phyloP scores from a whole-genome alignment of 768 basidiomycete genomes.

The Melanogaster broomeanus region DNA sequence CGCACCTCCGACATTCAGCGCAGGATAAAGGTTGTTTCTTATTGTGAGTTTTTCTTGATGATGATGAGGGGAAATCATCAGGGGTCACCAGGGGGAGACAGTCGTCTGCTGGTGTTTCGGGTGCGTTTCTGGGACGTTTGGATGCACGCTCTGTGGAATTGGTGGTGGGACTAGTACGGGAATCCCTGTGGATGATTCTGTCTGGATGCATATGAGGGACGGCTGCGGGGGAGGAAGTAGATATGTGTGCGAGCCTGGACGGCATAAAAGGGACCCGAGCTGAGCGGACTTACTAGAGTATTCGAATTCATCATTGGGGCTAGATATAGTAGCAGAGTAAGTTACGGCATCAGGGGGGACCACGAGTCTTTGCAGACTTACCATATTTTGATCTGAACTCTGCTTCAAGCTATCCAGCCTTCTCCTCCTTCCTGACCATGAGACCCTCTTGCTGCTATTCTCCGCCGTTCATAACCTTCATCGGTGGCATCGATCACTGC shows the following conservation, averaged over 20 bases:
- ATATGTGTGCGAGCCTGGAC: constrained; percentile 6
- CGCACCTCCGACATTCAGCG: constrained; percentile 62
- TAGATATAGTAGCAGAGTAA: constrained; percentile 9
- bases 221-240: constrained; percentile 24
- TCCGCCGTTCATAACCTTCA: neutral
- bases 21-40: constrained; percentile 55
- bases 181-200: constrained; percentile 4
- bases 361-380: constrained; percentile 9
- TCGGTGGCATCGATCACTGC: too few relatives aligned
- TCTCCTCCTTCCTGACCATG: constrained; percentile 1
- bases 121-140: constrained; percentile 49
- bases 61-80: constrained; percentile 9
- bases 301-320: constrained; percentile 6
- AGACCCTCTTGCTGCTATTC: neutral
- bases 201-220: constrained; percentile 26
- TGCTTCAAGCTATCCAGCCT: constrained; percentile 6
- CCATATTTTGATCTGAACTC: constrained; percentile 11
- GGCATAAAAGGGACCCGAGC: constrained; percentile 13
- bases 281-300: constrained; percentile 17
- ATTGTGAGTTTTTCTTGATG: constrained; percentile 14
- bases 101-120: constrained; percentile 22
- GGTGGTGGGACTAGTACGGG: constrained; percentile 8
- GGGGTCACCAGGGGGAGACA: constrained; percentile 6
- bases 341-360: constrained; percentile 13
- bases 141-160: constrained; percentile 34